Evolutionary conservation across 257 asterid genomes (phyloP), one percentile per base, ranked within the genome.

Genomic region (Jaltomata sinuosa): DNA sequence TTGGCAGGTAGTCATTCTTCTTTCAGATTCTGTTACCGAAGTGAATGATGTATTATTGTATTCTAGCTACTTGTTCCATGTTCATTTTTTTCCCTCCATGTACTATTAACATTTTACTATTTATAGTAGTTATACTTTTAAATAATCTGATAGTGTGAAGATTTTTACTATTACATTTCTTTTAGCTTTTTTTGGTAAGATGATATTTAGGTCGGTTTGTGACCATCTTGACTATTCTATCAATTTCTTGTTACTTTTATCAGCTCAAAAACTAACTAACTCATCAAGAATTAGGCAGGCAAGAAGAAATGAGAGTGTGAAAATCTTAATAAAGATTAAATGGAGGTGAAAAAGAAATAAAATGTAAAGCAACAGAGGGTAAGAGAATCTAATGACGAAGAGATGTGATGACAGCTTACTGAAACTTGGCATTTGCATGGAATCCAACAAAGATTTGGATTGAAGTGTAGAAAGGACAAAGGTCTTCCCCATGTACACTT

Each of bases 361-460:
- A 69, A 65, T 10, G 25, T 14, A 16, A 78, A 76, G n/a, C n/a
- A n/a, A n/a, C n/a, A n/a, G n/a, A n/a, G 71, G 11, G 59, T n/a
- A n/a, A 19, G 80, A 81, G 72, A 87, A 85, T 68, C 85, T 79
- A 72, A 80, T 71, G 55, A 68, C 40, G 25, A 76, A 49, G 81
- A 18, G 54, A 62, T 50, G 57, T 53, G 69, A 42, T 81, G 90
- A 87, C 92, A 87, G 83, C 83, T 87, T 87, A 80, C 78, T 79
- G 79, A 78, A 74, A 45, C 77, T 87, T 83, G 88, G 87, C 86
- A 78, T 54, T 84, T 79, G 89, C 87, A 89, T 87, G 89, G 81
- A 87, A 83, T 82, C 87, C 72, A 86, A 89, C 89, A 89, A 86
- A 76, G 78, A 8, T 57, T 74, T 88, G 89, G 89, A 80, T 82